Evolutionary conservation across 2,329 filamentous ascomycete species (phyloP).

Genomic region (Fusarium globosum): DNA sequence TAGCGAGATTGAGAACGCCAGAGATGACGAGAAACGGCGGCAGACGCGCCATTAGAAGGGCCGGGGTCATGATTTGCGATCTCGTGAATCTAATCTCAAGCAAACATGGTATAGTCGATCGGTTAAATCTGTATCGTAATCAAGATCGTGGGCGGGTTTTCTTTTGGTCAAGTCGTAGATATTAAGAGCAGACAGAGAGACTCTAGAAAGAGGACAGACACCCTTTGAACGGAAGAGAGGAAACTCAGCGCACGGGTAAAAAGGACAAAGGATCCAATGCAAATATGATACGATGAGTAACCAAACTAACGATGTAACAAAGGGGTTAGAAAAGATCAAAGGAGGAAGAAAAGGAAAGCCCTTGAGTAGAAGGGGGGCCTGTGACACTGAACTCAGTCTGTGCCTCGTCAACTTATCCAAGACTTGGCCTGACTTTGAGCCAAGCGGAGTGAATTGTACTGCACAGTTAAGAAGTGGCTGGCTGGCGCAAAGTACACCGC

Average conservation of each 20-base stretch:
- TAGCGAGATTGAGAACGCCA: slow-evolving; percentile 47
- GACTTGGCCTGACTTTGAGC: neutral
- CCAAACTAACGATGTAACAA: slow-evolving; percentile 23
- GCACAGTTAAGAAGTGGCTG: slow-evolving; percentile 16
- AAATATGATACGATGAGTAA: slow-evolving; percentile 11
- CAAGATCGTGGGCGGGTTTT: slow-evolving; percentile 10
- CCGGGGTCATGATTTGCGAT: slow-evolving; percentile 41
- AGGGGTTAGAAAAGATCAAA: slow-evolving; percentile 28
- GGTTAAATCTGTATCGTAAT: slow-evolving; percentile 5
- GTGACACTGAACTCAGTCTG: slow-evolving; percentile 27
- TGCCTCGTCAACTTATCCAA: slow-evolving; percentile 15
- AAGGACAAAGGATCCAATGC: slow-evolving; percentile 3
- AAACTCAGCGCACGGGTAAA: slow-evolving; percentile 10
- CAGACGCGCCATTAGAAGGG: slow-evolving; percentile 50
- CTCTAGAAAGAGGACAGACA: neutral
- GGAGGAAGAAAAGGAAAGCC: slow-evolving; percentile 25
- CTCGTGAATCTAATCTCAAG: slow-evolving; percentile 38
- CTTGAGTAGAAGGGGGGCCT: slow-evolving; percentile 31
- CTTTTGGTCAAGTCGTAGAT: slow-evolving; percentile 6
- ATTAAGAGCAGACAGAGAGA: slow-evolving; percentile 11
- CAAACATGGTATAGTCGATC: slow-evolving; percentile 36
- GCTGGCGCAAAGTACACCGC: neutral
- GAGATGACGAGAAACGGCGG: slow-evolving; percentile 52
- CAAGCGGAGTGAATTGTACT: neutral
- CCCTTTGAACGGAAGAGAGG: slow-evolving; percentile 13